Evolutionary conservation across 1,284 basidiomycete genomes (phyloP), one percentile per base, ranked within the genome.

Genomic region (Coniferiporia weirii): DNA sequence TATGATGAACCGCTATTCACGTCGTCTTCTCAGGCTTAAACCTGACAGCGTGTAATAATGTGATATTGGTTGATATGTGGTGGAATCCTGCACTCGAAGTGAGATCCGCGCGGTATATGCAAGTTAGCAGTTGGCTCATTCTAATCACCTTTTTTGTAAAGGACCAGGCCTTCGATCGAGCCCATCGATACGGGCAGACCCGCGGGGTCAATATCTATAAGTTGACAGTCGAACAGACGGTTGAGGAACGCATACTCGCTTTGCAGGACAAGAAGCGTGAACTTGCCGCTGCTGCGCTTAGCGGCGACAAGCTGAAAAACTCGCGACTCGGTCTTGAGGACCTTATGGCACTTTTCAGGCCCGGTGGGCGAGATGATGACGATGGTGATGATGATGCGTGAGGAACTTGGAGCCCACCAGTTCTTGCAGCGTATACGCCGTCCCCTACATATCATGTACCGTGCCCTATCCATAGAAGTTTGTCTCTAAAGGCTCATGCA

Each of bases 111-210:
- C 45, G 51, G 56, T 46, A 57, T 54, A 27, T n/a, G n/a, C n/a
- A n/a, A 36, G 17, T 45, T 38, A n/a, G 15, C 47, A 46, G 32
- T 20, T 61, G 13, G 62, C 40, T 35, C 44, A 9, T 17, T 9
- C 35, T 35, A 35, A 36, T 32, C 12, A 9, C 19, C 59, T 5
- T 27, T 3, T 27, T 27, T 5, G n/a, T 57, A 51, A 19, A 84
- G 80, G 91, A 93, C 64, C 95, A 98, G 76, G 95, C 95, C 0
- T 96, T 96, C 67, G 96, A 98, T 71, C 88, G 96, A 56, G 89
- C 92, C 0, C 93, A 95, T 76, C 83, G 92, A 45, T 84, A 91
- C 56, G 94, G 95, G 9, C 96, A 98, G 74, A 89, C 78, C 52
- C 83, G 87, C 13, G 82, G 89, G 60, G 95, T 98, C 44, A 85